Percentiles rank a stretch among this genome's conserved stretches.
Evolutionary conservation across 192 early-diverging fungal species (phyloP).

Genomic region (Backusella macrospora): DNA sequence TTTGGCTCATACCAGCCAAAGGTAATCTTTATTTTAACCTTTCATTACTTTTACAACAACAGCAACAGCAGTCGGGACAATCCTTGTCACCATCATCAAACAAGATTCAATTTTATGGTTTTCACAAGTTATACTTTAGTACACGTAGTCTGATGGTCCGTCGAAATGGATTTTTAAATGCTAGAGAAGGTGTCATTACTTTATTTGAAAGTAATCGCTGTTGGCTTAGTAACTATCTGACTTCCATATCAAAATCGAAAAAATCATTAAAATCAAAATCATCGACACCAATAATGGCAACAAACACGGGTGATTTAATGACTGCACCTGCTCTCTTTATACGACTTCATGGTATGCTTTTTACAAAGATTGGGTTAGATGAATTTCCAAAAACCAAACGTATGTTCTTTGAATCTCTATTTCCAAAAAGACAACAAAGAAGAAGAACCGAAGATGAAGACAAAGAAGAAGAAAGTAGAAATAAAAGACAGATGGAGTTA

Average conservation of each 20-base stretch:
- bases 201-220: conserved; percentile 54
- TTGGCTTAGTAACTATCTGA: conserved; percentile 28
- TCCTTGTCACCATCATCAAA: conserved; percentile 29
- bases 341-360: conserved; percentile 59
- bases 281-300: conserved; percentile 19
- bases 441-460: not conserved
- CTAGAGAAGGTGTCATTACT: conserved; percentile 51
- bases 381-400: conserved; percentile 43
- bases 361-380: conserved; percentile 62
- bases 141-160: conserved; percentile 50
- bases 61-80: no score
- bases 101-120: conserved; percentile 35
- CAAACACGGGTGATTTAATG: conserved; percentile 18
- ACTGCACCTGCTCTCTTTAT: conserved; percentile 34
- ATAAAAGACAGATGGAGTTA: not conserved
- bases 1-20: conserved; percentile 30
- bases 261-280: not conserved
- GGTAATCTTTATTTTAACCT: conserved; percentile 59
- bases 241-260: not conserved
- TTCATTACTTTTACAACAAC: conserved; percentile 33
- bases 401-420: conserved; percentile 24
- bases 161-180: conserved; percentile 51
- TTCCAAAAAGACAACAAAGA: conserved; percentile 9
- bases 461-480: not conserved
- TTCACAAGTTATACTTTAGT: conserved; percentile 33